Conservation (phyloP, 345 rosid species). For the Linum lewisii region DNA sequence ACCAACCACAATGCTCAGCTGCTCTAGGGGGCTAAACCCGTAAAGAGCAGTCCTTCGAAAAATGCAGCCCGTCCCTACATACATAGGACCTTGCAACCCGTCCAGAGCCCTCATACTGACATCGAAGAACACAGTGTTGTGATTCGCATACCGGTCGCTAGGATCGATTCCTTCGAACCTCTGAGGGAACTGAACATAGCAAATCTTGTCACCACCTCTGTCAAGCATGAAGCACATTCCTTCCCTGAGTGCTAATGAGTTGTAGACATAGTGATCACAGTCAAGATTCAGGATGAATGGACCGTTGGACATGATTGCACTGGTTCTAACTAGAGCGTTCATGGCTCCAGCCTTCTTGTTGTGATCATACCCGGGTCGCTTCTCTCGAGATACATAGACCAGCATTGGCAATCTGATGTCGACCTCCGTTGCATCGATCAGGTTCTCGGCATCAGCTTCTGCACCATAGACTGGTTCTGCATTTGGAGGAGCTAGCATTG, state of each 20-base stretch:
- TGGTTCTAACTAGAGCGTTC: constrained; percentile 55
- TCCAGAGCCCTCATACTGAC: constrained; percentile 61
- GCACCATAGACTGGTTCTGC: constrained; percentile 47
- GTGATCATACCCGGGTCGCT: constrained; percentile 54
- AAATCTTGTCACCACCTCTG: constrained; percentile 49
- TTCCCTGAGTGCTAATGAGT: constrained; percentile 49
- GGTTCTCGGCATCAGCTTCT: constrained; percentile 32
- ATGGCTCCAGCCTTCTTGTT: constrained; percentile 72
- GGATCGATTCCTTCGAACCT: constrained; percentile 62
- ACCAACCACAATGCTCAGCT: constrained; percentile 66
- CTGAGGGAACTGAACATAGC: constrained; percentile 59
- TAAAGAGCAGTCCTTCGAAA: constrained; percentile 56
- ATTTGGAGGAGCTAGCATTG: constrained; percentile 76
- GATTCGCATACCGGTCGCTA: constrained; percentile 51
- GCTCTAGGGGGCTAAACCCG: constrained; percentile 70
- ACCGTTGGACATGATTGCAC: constrained; percentile 62
- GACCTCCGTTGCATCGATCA: constrained; percentile 43
- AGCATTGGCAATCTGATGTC: constrained; percentile 51
- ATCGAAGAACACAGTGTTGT: constrained; percentile 57
- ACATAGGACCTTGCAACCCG: constrained; percentile 58
- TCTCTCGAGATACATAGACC: constrained; percentile 59
- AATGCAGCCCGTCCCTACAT: constrained; percentile 57
- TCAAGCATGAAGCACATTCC: constrained; percentile 73
- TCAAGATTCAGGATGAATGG: constrained; percentile 62
- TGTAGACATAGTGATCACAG: constrained; percentile 55